Base-by-base conservation (phyloP, 306 rosid genomes). In the apple (Malus domestica) region DNA sequence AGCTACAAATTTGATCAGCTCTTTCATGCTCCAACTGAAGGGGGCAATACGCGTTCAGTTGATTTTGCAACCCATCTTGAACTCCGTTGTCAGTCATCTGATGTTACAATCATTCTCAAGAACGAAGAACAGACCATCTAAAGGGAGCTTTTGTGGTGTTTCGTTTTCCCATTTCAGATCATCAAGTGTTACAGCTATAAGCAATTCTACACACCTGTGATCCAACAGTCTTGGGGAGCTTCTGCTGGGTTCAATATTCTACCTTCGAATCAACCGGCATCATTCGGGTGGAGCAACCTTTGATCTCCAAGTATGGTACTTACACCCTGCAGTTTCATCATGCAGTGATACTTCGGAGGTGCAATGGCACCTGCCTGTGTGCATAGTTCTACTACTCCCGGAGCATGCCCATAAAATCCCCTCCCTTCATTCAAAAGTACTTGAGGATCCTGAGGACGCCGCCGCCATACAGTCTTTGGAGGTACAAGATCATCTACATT, bases 291-390 rank as follows among this genome's bases (percentile, higher is more conserved):
- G 22, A 8, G 45, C 76, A 72, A 30, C 70, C 79, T 44, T 77
- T 70, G 70, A 65, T 70, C 51, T 73, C 60, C 60, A 67, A 64
- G 87, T 33, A 70, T 77, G 54, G 97, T 40, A 40, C 45, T 62
- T 78, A 90, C 75, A 75, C 99, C 99, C 77, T 89, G 86, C 59
- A 82, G 71, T 84, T 95, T 90, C 99, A 92, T 89, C 91, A 85
- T 80, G 74, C 81, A 73, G 60, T 85, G 79, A 86, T 92, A 95
- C 81, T 90, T 89, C 2, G 75, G 19, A 45, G 97, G 99, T 73
- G 79, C 87, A 71, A 74, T 25, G 46, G 71, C 87, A 75, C 97
- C 99, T 19, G 91, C 96, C 75, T 89, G 86, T 49, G 82, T 20
- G 87, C 99, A 90, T 70, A 92, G 84, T 79, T 93, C 93, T 82